Evolutionary conservation across 176 grass and related monocot genomes (phyloP), one percentile per base, ranked within the genome.

Genomic region (Lolium multiflorum): DNA sequence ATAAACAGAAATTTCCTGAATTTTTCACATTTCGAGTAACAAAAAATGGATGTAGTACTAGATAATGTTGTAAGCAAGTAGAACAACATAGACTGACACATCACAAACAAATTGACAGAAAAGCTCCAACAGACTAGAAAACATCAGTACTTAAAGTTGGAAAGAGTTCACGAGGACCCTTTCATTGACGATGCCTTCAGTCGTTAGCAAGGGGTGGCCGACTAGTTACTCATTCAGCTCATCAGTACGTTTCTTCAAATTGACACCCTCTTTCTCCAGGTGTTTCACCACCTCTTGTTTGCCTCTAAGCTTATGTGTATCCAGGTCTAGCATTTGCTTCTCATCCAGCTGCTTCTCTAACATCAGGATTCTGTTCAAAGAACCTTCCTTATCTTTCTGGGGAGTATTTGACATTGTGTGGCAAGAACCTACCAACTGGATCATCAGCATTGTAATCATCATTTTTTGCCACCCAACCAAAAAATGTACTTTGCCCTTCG

Each of bases 301-400:
- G 25, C 88, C 88, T 68, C 47, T 89, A 75, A 89, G 60, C 24
- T 85, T 82, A 43, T 89, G 69, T 51, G 81, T 89, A 59, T 81
- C 71, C 11, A 89, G 51, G 50, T 89, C 88, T 6, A 89, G 41
- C 60, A 85, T 81, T 70, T 89, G 78, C 78, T 89, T 89, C 67
- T 81, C 83, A 74, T 89, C 83, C 13, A 89, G 41, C 41, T 86
- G 83, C 54, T 48, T 90, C 60, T 86, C 88, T 71, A 90, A 78
- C 79, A 46, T 78, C 82, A 89, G 48, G 58, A 89, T 69, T 81
- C 67, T 85, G 47, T 74, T 80, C 48, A 89, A 57, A 49, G 82
- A 82, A 7, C 11, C 46, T 49, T 85, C 88, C 57, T 89, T 89
- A 47, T 89, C 82, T 80, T 89, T 85, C 87, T 89, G 38, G 38